These are phyloP conservation scores for Candida sojae DNA, from an alignment of 1,139 yeast genomes.

Conservation along the genomic window DNA sequence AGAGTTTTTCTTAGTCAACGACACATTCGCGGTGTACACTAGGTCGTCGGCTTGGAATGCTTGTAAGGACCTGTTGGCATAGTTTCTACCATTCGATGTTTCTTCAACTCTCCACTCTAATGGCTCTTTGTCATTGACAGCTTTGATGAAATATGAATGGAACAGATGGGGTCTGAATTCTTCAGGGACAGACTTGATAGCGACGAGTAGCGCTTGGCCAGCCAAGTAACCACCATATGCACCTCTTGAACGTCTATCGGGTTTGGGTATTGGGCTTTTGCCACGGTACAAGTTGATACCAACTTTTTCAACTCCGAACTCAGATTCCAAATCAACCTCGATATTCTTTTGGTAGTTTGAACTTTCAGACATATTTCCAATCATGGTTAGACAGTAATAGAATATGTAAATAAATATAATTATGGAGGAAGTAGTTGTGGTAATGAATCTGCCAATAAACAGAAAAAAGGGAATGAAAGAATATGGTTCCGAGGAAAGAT, in stretches of 20 bases:
- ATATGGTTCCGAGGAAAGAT: no score
- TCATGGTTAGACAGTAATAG: neutral
- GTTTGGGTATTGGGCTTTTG: constrained; percentile 32
- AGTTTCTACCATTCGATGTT: constrained; percentile 32
- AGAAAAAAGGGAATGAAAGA: no score
- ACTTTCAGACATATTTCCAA: constrained; percentile 2
- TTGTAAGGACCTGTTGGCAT: constrained; percentile 33
- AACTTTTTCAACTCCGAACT: constrained; percentile 25
- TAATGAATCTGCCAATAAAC: no score
- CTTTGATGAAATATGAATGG: constrained; percentile 42
- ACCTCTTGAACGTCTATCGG: constrained; percentile 33
- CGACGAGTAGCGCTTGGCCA: constrained; percentile 43
- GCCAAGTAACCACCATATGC: constrained; percentile 46
- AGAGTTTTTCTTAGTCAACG: constrained; percentile 34
- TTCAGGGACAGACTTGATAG: constrained; percentile 29
- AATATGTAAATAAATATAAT: no score
- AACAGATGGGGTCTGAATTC: constrained; percentile 45
- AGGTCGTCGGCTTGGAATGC: constrained; percentile 30
- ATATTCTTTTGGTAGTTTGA: neutral
- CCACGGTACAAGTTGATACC: constrained; percentile 28
- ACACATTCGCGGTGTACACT: constrained; percentile 35
- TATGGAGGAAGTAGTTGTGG: no score
- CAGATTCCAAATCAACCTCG: constrained; percentile 14
- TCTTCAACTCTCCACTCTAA: constrained; percentile 35
- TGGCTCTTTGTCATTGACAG: constrained; percentile 32